Conservation (phyloP, 768 basidiomycete species). For the Pleurotus tuoliensis region DNA sequence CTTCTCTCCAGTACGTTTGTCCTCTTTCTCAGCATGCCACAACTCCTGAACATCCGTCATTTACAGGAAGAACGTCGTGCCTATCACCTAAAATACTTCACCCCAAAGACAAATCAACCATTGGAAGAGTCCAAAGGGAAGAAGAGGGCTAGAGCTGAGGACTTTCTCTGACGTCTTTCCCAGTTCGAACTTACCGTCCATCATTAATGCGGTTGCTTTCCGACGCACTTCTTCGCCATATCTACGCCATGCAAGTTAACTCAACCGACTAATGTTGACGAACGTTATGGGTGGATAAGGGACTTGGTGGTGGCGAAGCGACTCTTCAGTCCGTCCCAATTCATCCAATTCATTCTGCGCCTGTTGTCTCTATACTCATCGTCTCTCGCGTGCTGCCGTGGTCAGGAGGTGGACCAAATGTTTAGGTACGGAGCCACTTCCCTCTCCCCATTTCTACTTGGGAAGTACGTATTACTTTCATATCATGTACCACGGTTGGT, state of each 20-base stretch:
- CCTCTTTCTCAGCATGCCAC: not conserved
- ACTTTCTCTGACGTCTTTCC: constrained; percentile 51
- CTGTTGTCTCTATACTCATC: constrained; percentile 13
- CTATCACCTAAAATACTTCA: constrained; percentile 57
- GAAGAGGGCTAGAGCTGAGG: constrained; percentile 84
- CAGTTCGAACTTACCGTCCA: not conserved
- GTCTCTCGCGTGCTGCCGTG: not conserved
- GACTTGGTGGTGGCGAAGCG: constrained; percentile 1
- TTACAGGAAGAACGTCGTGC: constrained; percentile 79
- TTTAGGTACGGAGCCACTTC: constrained; percentile 15
- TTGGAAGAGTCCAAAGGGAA: constrained; percentile 69
- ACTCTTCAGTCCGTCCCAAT: constrained; percentile 29
- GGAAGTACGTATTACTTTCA: constrained; percentile 32
- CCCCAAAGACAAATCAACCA: constrained; percentile 37
- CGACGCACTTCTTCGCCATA: not conserved
- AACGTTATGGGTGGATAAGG: not conserved
- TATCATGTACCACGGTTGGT: constrained; percentile 32
- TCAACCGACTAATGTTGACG: not conserved
- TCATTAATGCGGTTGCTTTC: not conserved
- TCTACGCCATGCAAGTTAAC: not conserved
- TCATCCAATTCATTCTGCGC: constrained; percentile 15
- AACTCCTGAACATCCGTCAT: constrained; percentile 1
- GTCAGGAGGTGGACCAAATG: not conserved
- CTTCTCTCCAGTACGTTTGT: constrained; percentile 66
- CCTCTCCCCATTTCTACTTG: not conserved